Conservation (phyloP, 202 grass and related monocot species). For the Hordeum pubiflorum region DNA sequence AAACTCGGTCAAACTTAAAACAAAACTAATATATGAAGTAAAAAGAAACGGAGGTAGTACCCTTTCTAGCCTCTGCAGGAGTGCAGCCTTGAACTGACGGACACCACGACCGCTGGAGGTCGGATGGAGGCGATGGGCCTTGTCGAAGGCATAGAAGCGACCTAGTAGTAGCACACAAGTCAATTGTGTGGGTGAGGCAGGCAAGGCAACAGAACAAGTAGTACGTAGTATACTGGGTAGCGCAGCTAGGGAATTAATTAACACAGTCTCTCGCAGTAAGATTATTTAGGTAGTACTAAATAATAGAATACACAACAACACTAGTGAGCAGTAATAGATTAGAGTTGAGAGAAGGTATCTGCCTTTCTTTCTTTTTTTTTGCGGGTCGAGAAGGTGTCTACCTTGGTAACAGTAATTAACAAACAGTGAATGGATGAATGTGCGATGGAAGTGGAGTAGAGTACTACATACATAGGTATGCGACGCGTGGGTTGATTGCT, state of each 20-base stretch:
- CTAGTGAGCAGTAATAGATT: too few relatives aligned
- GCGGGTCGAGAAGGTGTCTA: too few relatives aligned
- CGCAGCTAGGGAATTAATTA: background rate
- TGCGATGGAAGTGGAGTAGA: too few relatives aligned
- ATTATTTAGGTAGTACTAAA: background rate
- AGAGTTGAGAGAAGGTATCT: too few relatives aligned
- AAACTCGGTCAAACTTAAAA: too few relatives aligned
- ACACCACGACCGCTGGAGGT: constrained; percentile 85
- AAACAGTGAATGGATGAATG: too few relatives aligned
- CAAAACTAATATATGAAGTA: too few relatives aligned
- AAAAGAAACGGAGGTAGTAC: background rate
- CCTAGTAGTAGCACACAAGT: background rate
- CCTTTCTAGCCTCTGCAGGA: constrained; percentile 76
- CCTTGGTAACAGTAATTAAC: background rate
- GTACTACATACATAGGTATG: constrained; percentile 33
- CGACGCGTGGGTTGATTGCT: constrained; percentile 51
- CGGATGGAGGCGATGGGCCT: constrained; percentile 86
- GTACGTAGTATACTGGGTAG: background rate
- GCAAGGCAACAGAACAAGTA: background rate
- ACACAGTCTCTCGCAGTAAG: background rate
- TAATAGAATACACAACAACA: too few relatives aligned
- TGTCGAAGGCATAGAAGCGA: constrained; percentile 92
- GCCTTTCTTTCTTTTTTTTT: too few relatives aligned
- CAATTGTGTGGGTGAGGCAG: background rate
- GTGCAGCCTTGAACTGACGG: constrained; percentile 85